Evolutionary conservation across 495 filamentous ascomycete species (phyloP).

Genomic region (Trichoderma virens): DNA sequence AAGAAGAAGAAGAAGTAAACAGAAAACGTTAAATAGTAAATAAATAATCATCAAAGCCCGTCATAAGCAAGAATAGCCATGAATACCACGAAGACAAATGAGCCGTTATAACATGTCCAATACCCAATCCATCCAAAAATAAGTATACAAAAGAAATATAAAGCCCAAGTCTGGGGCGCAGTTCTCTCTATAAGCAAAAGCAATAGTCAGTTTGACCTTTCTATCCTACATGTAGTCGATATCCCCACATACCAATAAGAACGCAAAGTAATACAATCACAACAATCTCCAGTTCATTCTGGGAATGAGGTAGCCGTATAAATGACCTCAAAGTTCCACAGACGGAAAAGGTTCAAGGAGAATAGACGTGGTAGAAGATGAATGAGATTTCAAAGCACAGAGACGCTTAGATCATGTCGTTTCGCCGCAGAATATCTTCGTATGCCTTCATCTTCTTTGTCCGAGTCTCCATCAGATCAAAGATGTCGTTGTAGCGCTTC

Average conservation of each 20-base stretch:
- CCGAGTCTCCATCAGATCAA: neutral
- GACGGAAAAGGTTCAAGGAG: neutral
- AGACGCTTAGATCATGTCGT: slow-evolving; percentile 4
- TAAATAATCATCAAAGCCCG: too few relatives aligned
- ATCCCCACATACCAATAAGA: neutral
- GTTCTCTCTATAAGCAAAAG: neutral
- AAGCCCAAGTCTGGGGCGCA: neutral
- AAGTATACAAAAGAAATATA: neutral
- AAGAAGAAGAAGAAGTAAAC: too few relatives aligned
- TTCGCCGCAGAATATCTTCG: slow-evolving; percentile 9
- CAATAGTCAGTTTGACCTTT: neutral
- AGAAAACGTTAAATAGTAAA: too few relatives aligned
- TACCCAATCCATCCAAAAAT: neutral
- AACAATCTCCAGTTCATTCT: neutral
- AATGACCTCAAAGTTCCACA: neutral
- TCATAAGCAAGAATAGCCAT: too few relatives aligned
- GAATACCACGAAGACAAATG: neutral
- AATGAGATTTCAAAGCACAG: neutral
- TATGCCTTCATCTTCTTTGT: slow-evolving; percentile 11
- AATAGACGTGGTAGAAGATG: neutral
- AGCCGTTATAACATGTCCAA: neutral
- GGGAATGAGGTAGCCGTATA: neutral
- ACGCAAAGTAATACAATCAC: neutral
- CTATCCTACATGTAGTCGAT: neutral
- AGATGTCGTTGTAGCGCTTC: slow-evolving; percentile 9